These are phyloP conservation scores for Ogataea thermomethanolica DNA, from an alignment of 805 yeast genomes.

Conservation along the genomic window DNA sequence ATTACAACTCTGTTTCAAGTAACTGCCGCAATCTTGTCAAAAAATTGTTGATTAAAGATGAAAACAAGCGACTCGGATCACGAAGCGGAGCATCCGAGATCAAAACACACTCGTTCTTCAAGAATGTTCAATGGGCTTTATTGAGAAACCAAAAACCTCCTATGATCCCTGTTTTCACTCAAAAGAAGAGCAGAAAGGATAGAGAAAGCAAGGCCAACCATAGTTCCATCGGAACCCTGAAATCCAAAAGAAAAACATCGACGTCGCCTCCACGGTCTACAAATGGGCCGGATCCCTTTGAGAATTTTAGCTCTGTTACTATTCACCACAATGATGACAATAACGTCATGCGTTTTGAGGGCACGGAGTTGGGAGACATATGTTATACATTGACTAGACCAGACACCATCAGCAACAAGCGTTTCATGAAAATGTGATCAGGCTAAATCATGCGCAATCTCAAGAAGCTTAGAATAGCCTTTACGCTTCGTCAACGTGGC, in stretches of 20 bases:
- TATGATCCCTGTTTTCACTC: conserved; percentile 74
- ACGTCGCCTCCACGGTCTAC: conserved; percentile 22
- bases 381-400: conserved; percentile 49
- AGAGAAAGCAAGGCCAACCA: conserved; percentile 21
- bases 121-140: conserved; percentile 91
- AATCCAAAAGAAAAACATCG: conserved; percentile 32
- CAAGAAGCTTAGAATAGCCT: conserved; percentile 15
- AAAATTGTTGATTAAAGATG: conserved; percentile 84
- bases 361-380: conserved; percentile 49
- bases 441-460: conserved; percentile 20
- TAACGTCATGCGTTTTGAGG: conserved; percentile 46
- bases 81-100: conserved; percentile 94
- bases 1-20: conserved; percentile 54
- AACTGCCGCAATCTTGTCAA: conserved; percentile 76
- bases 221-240: conserved; percentile 43
- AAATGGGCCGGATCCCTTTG: conserved; percentile 64
- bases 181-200: conserved; percentile 20
- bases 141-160: conserved; percentile 93
- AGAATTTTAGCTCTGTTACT: conserved; percentile 80
- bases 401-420: conserved; percentile 28
- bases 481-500: background rate
- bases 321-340: conserved; percentile 64
- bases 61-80: conserved; percentile 83
- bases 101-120: conserved; percentile 87
- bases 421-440: conserved; percentile 29